These are phyloP conservation scores for Kuraishia floccosa DNA, from an alignment of 805 yeast genomes.

Conservation along the genomic window DNA sequence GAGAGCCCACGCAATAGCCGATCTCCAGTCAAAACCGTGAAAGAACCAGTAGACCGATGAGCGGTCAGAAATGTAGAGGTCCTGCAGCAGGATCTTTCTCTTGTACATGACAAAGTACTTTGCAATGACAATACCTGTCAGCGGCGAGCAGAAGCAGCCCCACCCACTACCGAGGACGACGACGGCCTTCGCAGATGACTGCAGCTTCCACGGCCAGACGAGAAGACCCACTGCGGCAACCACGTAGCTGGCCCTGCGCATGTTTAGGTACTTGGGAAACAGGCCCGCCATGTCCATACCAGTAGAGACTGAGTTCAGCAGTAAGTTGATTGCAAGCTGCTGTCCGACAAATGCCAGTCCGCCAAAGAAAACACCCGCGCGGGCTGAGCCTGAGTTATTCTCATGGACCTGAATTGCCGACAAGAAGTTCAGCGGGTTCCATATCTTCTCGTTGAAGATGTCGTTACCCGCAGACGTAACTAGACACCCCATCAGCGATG, in stretches of 20 bases:
- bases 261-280: slow-evolving; percentile 28
- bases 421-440: slow-evolving; percentile 6
- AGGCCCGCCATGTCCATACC: slow-evolving; percentile 43
- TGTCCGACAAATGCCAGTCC: slow-evolving; percentile 27
- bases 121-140: slow-evolving; percentile 23
- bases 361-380: slow-evolving; percentile 31
- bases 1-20: slow-evolving; percentile 5
- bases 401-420: slow-evolving; percentile 6
- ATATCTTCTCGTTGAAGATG: slow-evolving; percentile 17
- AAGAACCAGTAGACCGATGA: slow-evolving; percentile 9
- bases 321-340: slow-evolving; percentile 30
- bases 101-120: slow-evolving; percentile 28
- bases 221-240: slow-evolving; percentile 20
- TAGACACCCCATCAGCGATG: slow-evolving; percentile 32
- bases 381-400: slow-evolving; percentile 22
- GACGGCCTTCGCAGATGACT: slow-evolving; percentile 21
- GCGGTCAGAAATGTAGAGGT: slow-evolving; percentile 33
- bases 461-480: slow-evolving; percentile 29
- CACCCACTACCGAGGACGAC: slow-evolving; percentile 16
- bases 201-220: slow-evolving; percentile 28
- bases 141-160: slow-evolving; percentile 26
- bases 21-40: slow-evolving; percentile 10
- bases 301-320: slow-evolving; percentile 11
- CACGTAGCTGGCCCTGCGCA: slow-evolving; percentile 33
- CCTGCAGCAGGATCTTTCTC: slow-evolving; percentile 24